Conservation (phyloP, 495 filamentous ascomycete species). For the Corynascus novoguineensis region DNA sequence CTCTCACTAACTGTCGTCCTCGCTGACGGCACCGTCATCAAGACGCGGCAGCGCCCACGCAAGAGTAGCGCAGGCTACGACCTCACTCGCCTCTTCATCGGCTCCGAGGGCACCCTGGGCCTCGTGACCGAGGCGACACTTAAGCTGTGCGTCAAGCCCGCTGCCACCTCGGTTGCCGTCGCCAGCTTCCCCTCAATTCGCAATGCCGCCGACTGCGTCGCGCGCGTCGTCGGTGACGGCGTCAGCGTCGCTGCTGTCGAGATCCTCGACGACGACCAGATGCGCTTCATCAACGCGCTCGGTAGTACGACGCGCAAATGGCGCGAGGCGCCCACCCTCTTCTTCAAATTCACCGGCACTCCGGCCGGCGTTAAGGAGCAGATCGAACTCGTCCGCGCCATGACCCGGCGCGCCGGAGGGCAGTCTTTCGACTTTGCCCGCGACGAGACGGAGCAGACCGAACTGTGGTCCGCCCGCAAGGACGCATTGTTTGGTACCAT, state of each 20-base stretch:
- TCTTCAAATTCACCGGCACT: constrained; percentile 92
- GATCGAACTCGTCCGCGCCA: constrained; percentile 60
- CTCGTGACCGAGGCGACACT: constrained; percentile 73
- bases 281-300: constrained; percentile 81
- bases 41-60: constrained; percentile 68
- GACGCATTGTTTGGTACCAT: constrained; percentile 75
- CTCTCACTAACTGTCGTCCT: constrained; percentile 84
- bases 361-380: constrained; percentile 73
- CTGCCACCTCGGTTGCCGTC: constrained; percentile 75
- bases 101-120: constrained; percentile 72
- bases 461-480: constrained; percentile 85
- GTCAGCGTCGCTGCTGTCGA: constrained; percentile 86
- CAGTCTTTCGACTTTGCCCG: constrained; percentile 75
- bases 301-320: constrained; percentile 67
- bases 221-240: constrained; percentile 70
- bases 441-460: constrained; percentile 59
- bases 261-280: constrained; percentile 89
- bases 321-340: constrained; percentile 77
- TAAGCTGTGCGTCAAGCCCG: constrained; percentile 75
- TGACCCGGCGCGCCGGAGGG: constrained; percentile 58
- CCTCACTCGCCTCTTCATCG: constrained; percentile 73
- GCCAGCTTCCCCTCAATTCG: constrained; percentile 72
- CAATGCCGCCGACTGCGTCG: constrained; percentile 75
- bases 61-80: constrained; percentile 88
- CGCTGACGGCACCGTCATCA: constrained; percentile 87